Percentiles rank a stretch among this genome's conserved stretches.
phyloP scores from a whole-genome alignment of 2,329 filamentous ascomycete genomes.

The Chaetomium globosum region DNA sequence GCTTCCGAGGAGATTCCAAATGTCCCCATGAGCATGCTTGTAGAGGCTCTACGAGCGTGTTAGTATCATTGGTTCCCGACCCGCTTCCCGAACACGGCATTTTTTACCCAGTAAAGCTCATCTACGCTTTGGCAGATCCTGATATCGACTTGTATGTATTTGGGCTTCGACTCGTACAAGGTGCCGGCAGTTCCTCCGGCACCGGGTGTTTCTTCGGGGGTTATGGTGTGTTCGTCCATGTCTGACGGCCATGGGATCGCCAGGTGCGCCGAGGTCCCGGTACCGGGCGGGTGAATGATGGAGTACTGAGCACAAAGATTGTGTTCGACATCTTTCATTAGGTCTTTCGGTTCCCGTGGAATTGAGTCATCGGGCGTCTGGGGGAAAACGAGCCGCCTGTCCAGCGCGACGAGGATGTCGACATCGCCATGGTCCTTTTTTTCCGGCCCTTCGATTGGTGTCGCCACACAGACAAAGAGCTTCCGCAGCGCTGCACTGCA shows the following conservation, averaged over 20 bases:
- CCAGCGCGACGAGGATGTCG: constrained; percentile 63
- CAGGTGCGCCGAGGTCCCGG: constrained; percentile 46
- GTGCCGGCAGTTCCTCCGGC: neutral
- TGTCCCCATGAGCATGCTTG: constrained; percentile 71
- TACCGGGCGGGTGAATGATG: constrained; percentile 38
- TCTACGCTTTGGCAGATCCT: constrained; percentile 52
- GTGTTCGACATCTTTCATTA: constrained; percentile 41
- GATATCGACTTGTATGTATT: constrained; percentile 71
- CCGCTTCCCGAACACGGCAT: neutral
- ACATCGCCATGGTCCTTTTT: constrained; percentile 73
- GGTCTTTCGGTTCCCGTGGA: constrained; percentile 18
- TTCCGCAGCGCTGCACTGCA: constrained; percentile 52
- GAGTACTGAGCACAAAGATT: constrained; percentile 51
- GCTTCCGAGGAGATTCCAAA: constrained; percentile 66
- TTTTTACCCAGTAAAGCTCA: constrained; percentile 57
- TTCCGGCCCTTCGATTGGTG: constrained; percentile 68
- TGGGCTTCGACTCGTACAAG: constrained; percentile 17
- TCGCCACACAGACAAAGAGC: constrained; percentile 58
- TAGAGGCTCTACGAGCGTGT: constrained; percentile 49
- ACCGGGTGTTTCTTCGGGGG: neutral
- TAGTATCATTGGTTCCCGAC: neutral
- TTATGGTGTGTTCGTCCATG: constrained; percentile 9
- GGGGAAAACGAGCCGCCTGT: constrained; percentile 30
- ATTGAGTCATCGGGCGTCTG: neutral
- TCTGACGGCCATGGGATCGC: constrained; percentile 59